Percentiles rank a stretch among this genome's conserved stretches.
Evolutionary conservation across 2,329 filamentous ascomycete genomes (phyloP).

Genomic region (Dryadomyces quercus-mongolicae): DNA sequence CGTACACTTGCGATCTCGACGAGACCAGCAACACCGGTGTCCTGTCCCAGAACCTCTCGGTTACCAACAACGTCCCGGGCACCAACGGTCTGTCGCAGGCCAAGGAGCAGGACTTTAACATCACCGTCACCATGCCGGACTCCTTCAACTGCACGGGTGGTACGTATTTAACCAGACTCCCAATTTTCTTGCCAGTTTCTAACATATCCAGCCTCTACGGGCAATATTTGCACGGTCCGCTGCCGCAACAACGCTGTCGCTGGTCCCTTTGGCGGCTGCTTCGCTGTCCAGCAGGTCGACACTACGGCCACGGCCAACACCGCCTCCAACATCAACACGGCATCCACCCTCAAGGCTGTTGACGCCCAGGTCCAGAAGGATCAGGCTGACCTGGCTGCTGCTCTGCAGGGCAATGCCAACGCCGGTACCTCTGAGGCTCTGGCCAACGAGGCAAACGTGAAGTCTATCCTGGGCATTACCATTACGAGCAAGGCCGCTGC

Average conservation of each 20-base stretch:
- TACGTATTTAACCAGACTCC: conserved; percentile 22
- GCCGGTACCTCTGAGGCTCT: conserved; percentile 16
- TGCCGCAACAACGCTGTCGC: conserved; percentile 43
- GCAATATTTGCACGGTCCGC: conserved; percentile 45
- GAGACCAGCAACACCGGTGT: conserved; percentile 31
- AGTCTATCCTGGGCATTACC: conserved; percentile 2
- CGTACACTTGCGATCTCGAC: conserved; percentile 42
- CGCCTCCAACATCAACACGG: conserved; percentile 27
- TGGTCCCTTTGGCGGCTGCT: conserved; percentile 35
- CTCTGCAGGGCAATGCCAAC: conserved; percentile 9
- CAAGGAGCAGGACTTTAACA: conserved; percentile 26
- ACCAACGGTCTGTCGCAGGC: conserved; percentile 12
- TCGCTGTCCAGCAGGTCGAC: conserved; percentile 44
- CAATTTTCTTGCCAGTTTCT: neutral
- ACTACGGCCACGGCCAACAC: conserved; percentile 27
- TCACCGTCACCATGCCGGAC: conserved; percentile 40
- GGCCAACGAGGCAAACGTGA: conserved; percentile 15
- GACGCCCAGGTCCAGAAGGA: conserved; percentile 37
- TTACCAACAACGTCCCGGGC: conserved; percentile 22
- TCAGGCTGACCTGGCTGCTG: conserved; percentile 25
- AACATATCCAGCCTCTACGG: conserved; percentile 31
- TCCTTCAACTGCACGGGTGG: conserved; percentile 37
- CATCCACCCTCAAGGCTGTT: conserved; percentile 30
- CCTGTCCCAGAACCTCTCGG: conserved; percentile 34
- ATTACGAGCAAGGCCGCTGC: conserved; percentile 1